phyloP scores from a whole-genome alignment of 495 filamentous ascomycete species.

The Penicillium cinerascens region DNA sequence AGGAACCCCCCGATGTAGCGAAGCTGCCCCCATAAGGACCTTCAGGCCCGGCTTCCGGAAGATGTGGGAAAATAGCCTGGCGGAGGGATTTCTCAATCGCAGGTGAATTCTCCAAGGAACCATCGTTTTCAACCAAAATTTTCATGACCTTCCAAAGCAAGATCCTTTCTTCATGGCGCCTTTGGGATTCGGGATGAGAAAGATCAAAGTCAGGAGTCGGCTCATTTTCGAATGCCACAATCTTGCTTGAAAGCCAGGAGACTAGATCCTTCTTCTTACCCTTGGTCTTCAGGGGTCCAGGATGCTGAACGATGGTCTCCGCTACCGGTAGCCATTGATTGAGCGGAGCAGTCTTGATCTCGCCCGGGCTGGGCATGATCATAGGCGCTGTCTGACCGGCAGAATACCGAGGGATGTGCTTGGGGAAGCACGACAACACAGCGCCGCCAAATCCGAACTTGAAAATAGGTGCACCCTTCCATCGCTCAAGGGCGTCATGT shows the following conservation, averaged over 20 bases:
- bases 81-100: slow-evolving; percentile 71
- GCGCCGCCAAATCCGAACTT: slow-evolving; percentile 85
- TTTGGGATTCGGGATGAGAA: slow-evolving; percentile 52
- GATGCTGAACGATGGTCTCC: slow-evolving; percentile 74
- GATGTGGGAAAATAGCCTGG: slow-evolving; percentile 64
- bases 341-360: slow-evolving; percentile 69
- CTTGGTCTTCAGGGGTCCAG: slow-evolving; percentile 84
- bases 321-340: slow-evolving; percentile 65
- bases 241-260: slow-evolving; percentile 73
- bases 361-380: slow-evolving; percentile 80
- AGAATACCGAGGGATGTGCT: slow-evolving; percentile 80
- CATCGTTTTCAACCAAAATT: slow-evolving; percentile 82
- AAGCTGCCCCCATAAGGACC: slow-evolving; percentile 17
- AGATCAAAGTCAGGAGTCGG: slow-evolving; percentile 49
- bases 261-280: slow-evolving; percentile 92
- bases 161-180: slow-evolving; percentile 74
- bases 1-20: slow-evolving; percentile 26
- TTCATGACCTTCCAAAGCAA: slow-evolving; percentile 85
- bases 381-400: slow-evolving; percentile 66
- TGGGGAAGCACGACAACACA: slow-evolving; percentile 81
- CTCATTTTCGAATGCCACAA: slow-evolving; percentile 65
- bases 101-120: slow-evolving; percentile 68
- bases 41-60: slow-evolving; percentile 39
- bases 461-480: slow-evolving; percentile 85
- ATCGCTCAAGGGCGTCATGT: slow-evolving; percentile 74